Conservation (phyloP, 306 rosid genomes). For the Rosa persica region DNA sequence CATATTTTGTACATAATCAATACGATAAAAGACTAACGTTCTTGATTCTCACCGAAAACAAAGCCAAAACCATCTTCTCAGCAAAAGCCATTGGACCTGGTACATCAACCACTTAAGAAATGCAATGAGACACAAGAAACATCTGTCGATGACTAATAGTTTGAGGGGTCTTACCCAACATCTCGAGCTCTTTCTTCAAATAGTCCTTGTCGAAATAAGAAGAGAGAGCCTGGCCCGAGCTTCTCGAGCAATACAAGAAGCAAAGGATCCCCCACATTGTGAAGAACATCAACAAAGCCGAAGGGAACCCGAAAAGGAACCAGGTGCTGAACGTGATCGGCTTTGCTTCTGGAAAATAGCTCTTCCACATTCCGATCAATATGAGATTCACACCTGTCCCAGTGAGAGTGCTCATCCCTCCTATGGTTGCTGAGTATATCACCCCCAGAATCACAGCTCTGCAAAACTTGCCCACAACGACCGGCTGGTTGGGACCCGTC, state of each 20-base stretch:
- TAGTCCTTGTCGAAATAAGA: constrained; percentile 58
- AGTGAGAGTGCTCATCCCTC: constrained; percentile 79
- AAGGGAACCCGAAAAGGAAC: constrained; percentile 68
- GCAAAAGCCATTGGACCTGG: constrained; percentile 88
- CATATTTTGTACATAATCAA: background rate
- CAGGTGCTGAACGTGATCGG: constrained; percentile 70
- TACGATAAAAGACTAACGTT: background rate
- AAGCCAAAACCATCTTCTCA: constrained; percentile 71
- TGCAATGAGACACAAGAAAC: background rate
- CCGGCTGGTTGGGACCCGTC: constrained; percentile 38
- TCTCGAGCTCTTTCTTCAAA: constrained; percentile 65
- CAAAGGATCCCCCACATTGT: constrained; percentile 56
- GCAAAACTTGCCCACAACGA: constrained; percentile 51
- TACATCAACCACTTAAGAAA: background rate
- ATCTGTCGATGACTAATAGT: background rate
- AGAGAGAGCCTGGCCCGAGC: constrained; percentile 48
- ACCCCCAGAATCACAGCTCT: constrained; percentile 74
- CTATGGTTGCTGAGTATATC: constrained; percentile 53
- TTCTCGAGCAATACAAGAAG: constrained; percentile 49
- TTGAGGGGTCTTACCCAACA: constrained; percentile 49
- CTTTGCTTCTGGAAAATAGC: constrained; percentile 49
- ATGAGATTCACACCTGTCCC: constrained; percentile 89
- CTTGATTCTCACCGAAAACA: constrained; percentile 48
- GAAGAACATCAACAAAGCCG: constrained; percentile 48
- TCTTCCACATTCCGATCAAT: constrained; percentile 80